Evolutionary conservation across 176 grass and related monocot species (phyloP).

Genomic region (Sorghum bicolor): Sorghum_bicolor_NCBIv3 NC_012873.2:40808501-40809000

Average conservation of each 20-base stretch:
- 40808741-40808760: not conserved
- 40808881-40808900: not conserved
- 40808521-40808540: not conserved
- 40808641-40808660: not conserved
- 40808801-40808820: slow-evolving; percentile 38
- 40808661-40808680: not conserved
- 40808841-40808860: slow-evolving; percentile 35
- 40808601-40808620: not conserved
- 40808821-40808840: slow-evolving; percentile 39
- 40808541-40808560: not conserved
- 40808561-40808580: not conserved
- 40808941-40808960: no score
- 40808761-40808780: slow-evolving; percentile 3
- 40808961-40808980: not conserved
- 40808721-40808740: not conserved
- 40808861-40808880: not conserved
- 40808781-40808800: slow-evolving; percentile 24
- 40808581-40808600: not conserved
- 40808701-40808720: not conserved
- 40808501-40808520: not conserved
- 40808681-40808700: not conserved
- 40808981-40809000: not conserved
- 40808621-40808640: not conserved
- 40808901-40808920: not conserved
- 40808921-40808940: not conserved